A percentile compares a stretch with the other conserved stretches of the same genome.
phyloP scores from a whole-genome alignment of 2,329 filamentous ascomycete species.

The Teratosphaeria viscida region DNA sequence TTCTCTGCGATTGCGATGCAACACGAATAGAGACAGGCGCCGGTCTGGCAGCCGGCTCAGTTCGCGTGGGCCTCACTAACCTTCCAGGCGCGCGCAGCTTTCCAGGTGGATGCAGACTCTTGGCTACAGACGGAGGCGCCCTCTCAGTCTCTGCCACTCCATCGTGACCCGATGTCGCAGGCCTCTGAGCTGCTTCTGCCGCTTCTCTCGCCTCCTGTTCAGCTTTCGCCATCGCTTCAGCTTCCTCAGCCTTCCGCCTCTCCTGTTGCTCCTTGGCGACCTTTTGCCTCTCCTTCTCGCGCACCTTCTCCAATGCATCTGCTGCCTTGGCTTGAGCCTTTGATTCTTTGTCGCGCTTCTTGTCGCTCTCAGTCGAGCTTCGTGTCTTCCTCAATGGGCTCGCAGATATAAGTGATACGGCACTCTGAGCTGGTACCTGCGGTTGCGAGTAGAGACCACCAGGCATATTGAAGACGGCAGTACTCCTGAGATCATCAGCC shows the following conservation, averaged over 20 bases:
- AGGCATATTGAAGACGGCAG: slow-evolving; percentile 21
- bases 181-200: slow-evolving; percentile 11
- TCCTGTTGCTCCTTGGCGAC: slow-evolving; percentile 48
- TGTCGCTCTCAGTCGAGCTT: slow-evolving; percentile 51
- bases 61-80: slow-evolving; percentile 30
- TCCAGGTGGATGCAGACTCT: slow-evolving; percentile 32
- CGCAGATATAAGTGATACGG: slow-evolving; percentile 17
- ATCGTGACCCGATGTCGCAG: slow-evolving; percentile 25
- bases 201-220: slow-evolving; percentile 22
- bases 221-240: slow-evolving; percentile 26
- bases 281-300: slow-evolving; percentile 61
- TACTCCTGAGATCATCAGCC: slow-evolving; percentile 9
- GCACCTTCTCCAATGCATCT: slow-evolving; percentile 56
- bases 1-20: slow-evolving; percentile 35
- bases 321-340: slow-evolving; percentile 53
- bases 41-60: slow-evolving; percentile 47
- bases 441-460: slow-evolving; percentile 22
- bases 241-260: slow-evolving; percentile 26
- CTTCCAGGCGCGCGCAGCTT: slow-evolving; percentile 26
- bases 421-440: slow-evolving; percentile 14
- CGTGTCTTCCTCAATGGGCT: slow-evolving; percentile 40
- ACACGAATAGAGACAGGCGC: slow-evolving; percentile 63
- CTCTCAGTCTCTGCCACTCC: slow-evolving; percentile 39
- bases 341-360: slow-evolving; percentile 50
- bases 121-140: slow-evolving; percentile 52